Evolutionary conservation across 129 eudicot genomes (phyloP), one percentile per base, ranked within the genome.

Genomic region (Solidago caesia): DNA sequence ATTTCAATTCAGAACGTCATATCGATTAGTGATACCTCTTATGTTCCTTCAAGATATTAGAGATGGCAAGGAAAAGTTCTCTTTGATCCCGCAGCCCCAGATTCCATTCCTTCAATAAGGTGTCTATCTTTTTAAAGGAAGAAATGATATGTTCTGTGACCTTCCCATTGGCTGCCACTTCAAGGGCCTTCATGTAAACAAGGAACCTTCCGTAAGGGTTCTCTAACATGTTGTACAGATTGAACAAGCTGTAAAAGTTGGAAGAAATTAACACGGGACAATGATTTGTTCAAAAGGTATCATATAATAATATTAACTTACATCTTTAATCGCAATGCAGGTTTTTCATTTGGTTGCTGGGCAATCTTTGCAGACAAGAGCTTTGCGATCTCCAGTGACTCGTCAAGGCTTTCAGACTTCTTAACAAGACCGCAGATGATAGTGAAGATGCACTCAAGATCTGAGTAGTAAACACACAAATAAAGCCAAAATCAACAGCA

Each of bases 81-180:
- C 97, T 86, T 75, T 87, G 89, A 71, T 94, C 98, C 80, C 86
- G 92, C 61, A 88, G 82, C 62, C 87, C 91, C n/a, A 94, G 75
- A 83, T 90, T 82, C 98, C 98, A 94, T 83, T 90, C 97, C 77
- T 76, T 88, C 76, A 94, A 70, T 63, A 94, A 90, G 77, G 75
- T 86, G 65, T 94, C 97, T 9, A 90, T 78, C 72, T 82, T 93
- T 76, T 85, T 93, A 66, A 88, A 86, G 68, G 98, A 90, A 4
- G 89, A 93, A 15, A 85, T 46, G 42, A 93, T 82, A 67, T 86
- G 91, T 66, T 93, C 98, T 6, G 79, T 74, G 70, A 88, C 96
- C 57, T 88, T 92, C 26, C 96, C 98, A 43, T 75, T 75, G 68
- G 75, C 62, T 62, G 97, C 96, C 87, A 93, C 66, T 58, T 84